Base-by-base conservation (phyloP, 2,329 filamentous ascomycete species). In the Sarocladiaceae sp. region DNA sequence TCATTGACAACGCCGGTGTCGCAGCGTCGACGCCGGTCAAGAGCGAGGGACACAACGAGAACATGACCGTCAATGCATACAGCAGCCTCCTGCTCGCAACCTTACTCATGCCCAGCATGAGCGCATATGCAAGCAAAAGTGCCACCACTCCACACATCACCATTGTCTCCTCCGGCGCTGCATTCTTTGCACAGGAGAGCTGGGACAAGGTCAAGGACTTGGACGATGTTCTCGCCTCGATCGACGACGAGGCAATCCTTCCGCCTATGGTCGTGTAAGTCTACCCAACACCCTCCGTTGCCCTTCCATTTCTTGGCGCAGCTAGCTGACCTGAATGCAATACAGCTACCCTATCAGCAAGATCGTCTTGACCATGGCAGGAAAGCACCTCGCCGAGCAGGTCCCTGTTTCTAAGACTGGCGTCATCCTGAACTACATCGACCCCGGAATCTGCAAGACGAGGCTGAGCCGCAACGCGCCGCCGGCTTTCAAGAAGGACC, bases 81-180 rank as follows among this genome's bases (percentile, higher is more conserved):
- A 62, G 62, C 3, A 74, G 68, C 0, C 66, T 69, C 27, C 55
- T 75, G 21, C 57, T 75, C 44, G 63, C 64, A 0, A 33, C 74
- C 10, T 48, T 66, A 41, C 49, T 73, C 16, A 53, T 76, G 16
- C 71, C 72, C 1, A 51, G 55, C 19, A 49, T 76, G 50, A 59
- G 61, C 16, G 54, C 54, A 11, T 65, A 64, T 7, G 64, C 62
- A 2, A 52, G 43, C 3, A 53, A 49, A 44, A 54, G 57, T 43
- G 65, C 64, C 12, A 47, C 59, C 5, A 52, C 49, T 39, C 64
- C 68, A 12, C 59, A 60, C 16, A 44, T 73, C 3, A 54, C 57
- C 2, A 53, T 70, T 6, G 64, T 71, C 2, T 56, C 63, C 1
- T 72, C 68, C 2, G 65, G 66, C 19, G 51, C 45, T 16, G 49